A percentile compares a stretch with the other conserved stretches of the same genome.
These are phyloP conservation scores for Zalerion maritima DNA, from an alignment of 495 filamentous ascomycete species.

Conservation along the genomic window DNA sequence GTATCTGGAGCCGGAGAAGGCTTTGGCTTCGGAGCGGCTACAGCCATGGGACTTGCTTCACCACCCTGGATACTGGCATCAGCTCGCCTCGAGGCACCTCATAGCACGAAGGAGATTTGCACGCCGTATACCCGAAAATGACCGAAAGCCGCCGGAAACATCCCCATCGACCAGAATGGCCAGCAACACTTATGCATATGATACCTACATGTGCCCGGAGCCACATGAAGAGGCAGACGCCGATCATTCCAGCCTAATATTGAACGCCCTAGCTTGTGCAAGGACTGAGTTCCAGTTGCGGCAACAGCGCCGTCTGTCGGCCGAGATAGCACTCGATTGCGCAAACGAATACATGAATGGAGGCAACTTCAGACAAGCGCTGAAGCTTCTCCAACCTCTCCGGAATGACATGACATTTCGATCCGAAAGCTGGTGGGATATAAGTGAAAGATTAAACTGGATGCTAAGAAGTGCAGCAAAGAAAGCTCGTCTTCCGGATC, in stretches of 20 bases:
- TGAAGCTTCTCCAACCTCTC: slow-evolving; percentile 50
- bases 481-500: slow-evolving; percentile 44
- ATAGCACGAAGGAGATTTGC: slow-evolving; percentile 46
- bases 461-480: slow-evolving; percentile 58
- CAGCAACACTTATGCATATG: slow-evolving; percentile 56
- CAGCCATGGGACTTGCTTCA: slow-evolving; percentile 70
- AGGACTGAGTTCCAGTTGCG: slow-evolving; percentile 49
- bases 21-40: slow-evolving; percentile 46
- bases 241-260: slow-evolving; percentile 49
- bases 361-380: slow-evolving; percentile 48
- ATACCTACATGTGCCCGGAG: slow-evolving; percentile 71
- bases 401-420: slow-evolving; percentile 67
- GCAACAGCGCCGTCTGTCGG: slow-evolving; percentile 47
- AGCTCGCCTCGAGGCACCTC: slow-evolving; percentile 50
- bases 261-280: slow-evolving; percentile 44
- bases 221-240: slow-evolving; percentile 54
- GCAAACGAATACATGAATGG: slow-evolving; percentile 50
- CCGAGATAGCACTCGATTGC: slow-evolving; percentile 53
- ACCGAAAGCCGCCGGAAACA: slow-evolving; percentile 49
- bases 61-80: slow-evolving; percentile 79
- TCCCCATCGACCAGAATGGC: slow-evolving; percentile 55
- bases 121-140: slow-evolving; percentile 55
- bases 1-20: slow-evolving; percentile 55
- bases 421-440: slow-evolving; percentile 63
- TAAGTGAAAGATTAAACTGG: slow-evolving; percentile 62